A percentile compares a stretch with the other conserved stretches of the same genome.
phyloP scores from a whole-genome alignment of 1,139 yeast genomes.

The Scheffersomyces titani region DNA sequence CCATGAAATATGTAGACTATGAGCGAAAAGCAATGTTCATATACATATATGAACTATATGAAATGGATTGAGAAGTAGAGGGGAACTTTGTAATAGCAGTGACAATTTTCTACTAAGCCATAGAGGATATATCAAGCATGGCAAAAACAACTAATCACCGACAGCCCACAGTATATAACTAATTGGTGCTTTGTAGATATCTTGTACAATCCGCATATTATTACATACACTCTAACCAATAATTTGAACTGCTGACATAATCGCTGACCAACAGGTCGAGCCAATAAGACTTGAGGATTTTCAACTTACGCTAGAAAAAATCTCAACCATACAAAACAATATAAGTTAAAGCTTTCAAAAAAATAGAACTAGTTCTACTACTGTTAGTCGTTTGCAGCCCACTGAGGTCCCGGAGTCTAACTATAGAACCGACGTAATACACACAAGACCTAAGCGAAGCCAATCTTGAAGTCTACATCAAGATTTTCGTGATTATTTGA shows the following conservation, averaged over 20 bases:
- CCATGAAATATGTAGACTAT: not conserved
- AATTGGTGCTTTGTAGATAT: not conserved
- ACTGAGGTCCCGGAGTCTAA: not conserved
- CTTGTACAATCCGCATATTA: too few relatives aligned
- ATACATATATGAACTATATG: not conserved
- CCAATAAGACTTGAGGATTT: conserved; percentile 4
- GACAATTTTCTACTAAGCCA: not conserved
- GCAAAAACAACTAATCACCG: not conserved
- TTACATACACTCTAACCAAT: not conserved
- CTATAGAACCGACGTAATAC: not conserved
- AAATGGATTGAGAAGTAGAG: not conserved
- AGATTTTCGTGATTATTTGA: not conserved
- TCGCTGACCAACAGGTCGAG: not conserved
- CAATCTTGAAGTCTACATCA: not conserved
- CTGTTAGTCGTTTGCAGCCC: not conserved
- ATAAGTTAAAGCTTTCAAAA: not conserved
- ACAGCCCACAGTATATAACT: not conserved
- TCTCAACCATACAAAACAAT: not conserved
- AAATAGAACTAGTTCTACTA: not conserved
- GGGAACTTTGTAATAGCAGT: too few relatives aligned
- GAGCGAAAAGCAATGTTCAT: not conserved
- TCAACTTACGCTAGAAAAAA: conserved; percentile 5
- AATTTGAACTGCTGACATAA: not conserved
- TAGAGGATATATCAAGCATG: not conserved
- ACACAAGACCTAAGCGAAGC: not conserved